Percentiles rank a stretch among this genome's conserved stretches.
phyloP scores from a whole-genome alignment of 208 protist species.

The Herpetomonas tarakana region DNA sequence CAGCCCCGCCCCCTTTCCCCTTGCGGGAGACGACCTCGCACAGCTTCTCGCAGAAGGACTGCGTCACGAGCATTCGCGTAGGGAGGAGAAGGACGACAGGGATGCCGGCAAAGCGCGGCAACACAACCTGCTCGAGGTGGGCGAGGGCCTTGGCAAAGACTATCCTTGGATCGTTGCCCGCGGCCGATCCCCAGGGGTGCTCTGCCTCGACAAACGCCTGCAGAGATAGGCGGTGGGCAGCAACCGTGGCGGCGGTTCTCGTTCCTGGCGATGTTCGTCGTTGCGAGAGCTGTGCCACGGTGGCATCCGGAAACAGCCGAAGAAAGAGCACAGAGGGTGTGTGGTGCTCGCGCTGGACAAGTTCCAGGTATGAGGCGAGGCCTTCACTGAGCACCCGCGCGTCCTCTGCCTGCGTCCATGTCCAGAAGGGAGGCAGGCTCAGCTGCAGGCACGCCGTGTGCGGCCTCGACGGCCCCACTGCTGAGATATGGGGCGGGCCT shows the following conservation, averaged over 20 bases:
- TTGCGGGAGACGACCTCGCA: constrained; percentile 16
- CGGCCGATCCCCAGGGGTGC: constrained; percentile 24
- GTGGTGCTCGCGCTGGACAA: not conserved
- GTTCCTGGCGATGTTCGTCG: too few species aligned
- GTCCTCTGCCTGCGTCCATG: not conserved
- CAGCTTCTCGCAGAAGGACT: constrained; percentile 40
- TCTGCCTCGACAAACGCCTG: constrained; percentile 24
- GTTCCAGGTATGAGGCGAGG: not conserved
- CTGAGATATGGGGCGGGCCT: not conserved
- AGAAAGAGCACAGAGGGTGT: constrained; percentile 22
- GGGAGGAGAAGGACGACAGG: constrained; percentile 44
- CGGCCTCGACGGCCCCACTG: not conserved
- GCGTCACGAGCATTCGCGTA: constrained; percentile 54
- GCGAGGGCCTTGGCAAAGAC: constrained; percentile 21
- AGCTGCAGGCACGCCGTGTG: constrained; percentile 2
- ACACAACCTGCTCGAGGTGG: constrained; percentile 15
- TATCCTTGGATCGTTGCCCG: constrained; percentile 14
- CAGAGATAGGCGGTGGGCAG: constrained; percentile 24
- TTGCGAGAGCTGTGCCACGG: constrained; percentile 30
- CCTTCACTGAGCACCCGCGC: not conserved
- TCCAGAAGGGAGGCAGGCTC: not conserved
- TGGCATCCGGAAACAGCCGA: constrained; percentile 49
- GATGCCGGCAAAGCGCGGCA: constrained; percentile 14
- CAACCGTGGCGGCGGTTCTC: not conserved
- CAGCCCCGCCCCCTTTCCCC: constrained; percentile 14